Conservation (phyloP, 106 monocot genomes). For the Cymbidium sinense region DNA sequence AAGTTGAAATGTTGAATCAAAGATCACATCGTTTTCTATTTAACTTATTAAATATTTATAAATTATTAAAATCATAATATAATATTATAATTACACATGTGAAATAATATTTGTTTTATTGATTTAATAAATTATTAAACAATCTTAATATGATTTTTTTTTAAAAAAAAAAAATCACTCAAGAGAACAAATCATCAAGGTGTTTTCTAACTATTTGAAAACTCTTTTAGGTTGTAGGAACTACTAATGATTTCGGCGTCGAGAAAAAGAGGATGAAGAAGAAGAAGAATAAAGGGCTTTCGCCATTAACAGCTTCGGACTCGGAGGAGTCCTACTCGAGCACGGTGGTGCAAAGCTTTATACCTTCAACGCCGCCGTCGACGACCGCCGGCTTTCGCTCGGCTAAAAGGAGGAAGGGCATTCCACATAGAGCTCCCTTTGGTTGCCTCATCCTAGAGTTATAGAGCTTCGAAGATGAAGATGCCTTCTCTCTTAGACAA, state of each 20-base stretch:
- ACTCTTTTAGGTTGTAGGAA: constrained; percentile 50
- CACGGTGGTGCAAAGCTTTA: constrained; percentile 52
- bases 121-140: no score
- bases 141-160: no score
- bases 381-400: constrained; percentile 27
- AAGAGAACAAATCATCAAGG: no score
- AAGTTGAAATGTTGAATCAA: no score
- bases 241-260: constrained; percentile 10
- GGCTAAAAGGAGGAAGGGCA: constrained; percentile 71
- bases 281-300: neutral
- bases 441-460: constrained; percentile 39
- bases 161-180: no score
- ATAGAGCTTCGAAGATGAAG: constrained; percentile 6
- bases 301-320: constrained; percentile 20
- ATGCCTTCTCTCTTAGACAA: neutral
- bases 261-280: constrained; percentile 17
- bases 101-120: no score
- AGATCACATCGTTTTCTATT: no score
- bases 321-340: constrained; percentile 36
- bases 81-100: no score
- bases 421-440: constrained; percentile 73
- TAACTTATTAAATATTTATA: no score
- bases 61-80: no score
- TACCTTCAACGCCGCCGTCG: constrained; percentile 56
- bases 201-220: neutral